phyloP scores from a whole-genome alignment of 1,284 basidiomycete species.

The Naganishia liquefaciens region DNA sequence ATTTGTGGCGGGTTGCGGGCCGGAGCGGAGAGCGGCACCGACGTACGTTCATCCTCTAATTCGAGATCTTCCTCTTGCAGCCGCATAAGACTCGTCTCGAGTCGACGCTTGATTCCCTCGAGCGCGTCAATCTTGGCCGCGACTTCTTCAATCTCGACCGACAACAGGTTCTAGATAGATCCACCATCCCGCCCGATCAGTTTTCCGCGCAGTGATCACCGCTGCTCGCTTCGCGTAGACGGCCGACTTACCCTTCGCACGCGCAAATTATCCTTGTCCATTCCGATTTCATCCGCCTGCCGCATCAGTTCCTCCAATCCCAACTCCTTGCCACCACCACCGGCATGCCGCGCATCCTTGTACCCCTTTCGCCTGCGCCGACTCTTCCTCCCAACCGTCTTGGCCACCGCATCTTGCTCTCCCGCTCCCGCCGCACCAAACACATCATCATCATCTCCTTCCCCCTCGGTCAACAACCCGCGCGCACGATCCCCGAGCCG shows the following conservation, averaged over 20 bases:
- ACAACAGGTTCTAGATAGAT: conserved; percentile 58
- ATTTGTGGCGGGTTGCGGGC: too few relatives aligned
- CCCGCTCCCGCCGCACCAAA: conserved; percentile 7
- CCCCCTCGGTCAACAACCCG: conserved; percentile 67
- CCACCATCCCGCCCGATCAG: conserved; percentile 55
- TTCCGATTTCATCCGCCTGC: conserved; percentile 78
- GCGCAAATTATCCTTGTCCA: conserved; percentile 85
- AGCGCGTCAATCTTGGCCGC: conserved; percentile 83
- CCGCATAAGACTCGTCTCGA: conserved; percentile 80
- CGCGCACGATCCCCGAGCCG: conserved; percentile 73
- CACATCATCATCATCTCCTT: conserved; percentile 44
- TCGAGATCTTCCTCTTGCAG: conserved; percentile 94
- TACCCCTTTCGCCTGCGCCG: conserved; percentile 63
- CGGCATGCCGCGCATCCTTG: conserved; percentile 68
- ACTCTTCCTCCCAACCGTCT: conserved; percentile 53
- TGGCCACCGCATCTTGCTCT: conserved; percentile 15
- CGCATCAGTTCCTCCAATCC: conserved; percentile 77
- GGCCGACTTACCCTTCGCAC: conserved; percentile 71
- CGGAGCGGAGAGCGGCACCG: conserved; percentile 20
- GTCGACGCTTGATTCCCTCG: conserved; percentile 73
- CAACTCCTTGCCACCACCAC: conserved; percentile 65
- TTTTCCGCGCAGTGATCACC: too few relatives aligned
- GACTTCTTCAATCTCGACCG: conserved; percentile 82
- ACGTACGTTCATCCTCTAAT: conserved; percentile 85
- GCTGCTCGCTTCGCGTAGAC: too few relatives aligned